Evolutionary conservation across 139 green algal genomes (phyloP), one percentile per base, ranked within the genome.

Genomic region (Monoraphidium neglectum): DNA sequence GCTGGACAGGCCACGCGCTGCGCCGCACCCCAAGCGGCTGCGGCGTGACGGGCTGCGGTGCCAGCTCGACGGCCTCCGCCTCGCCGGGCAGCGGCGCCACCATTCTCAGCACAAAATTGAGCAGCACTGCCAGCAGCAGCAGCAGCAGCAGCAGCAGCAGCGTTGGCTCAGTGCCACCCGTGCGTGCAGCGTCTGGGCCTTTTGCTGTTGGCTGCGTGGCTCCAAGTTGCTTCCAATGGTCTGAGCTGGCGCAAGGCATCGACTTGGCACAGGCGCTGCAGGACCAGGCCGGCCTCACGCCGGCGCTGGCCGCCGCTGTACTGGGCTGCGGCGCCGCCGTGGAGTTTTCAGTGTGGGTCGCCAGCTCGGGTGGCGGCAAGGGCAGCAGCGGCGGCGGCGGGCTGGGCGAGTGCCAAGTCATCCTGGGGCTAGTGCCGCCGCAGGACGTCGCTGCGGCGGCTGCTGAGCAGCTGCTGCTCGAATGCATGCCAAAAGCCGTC

Each of bases 121-220:
- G 74, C 70, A 32, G 69, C 63, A 47, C 56, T 43, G 15, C 35
- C 33, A 4, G 70, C 40, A 28, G 57, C 38, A 6, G 36, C 53
- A 40, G 53, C 37, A 2, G 47, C 36, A 4, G n/a, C 15, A 62
- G 76, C 68, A 57, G 10, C 56, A 77, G 70, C 56, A 68, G 56
- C 51, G 37, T 1, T 56, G 54, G 6, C 24, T 76, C 26, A 36
- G 37, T 16, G 35, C 35, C 36, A n/a, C 46, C 2, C 47, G 28
- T 0, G 26, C 46, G 24, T 8, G 46, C 28, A 24, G 18, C 71
- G 37, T 6, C 62, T 28, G 68, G 68, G 59, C 71, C 71, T 3
- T 77, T 77, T 60, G 68, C 56, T 24, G 43, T 77, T 0, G 71
- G 71, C 59, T 77, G 71, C 71, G 33, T 77, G 47, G 71, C 71